These are phyloP conservation scores for Globisporangium irregulare DNA, from an alignment of 352 stramenopile genomes.

Conservation along the genomic window DNA sequence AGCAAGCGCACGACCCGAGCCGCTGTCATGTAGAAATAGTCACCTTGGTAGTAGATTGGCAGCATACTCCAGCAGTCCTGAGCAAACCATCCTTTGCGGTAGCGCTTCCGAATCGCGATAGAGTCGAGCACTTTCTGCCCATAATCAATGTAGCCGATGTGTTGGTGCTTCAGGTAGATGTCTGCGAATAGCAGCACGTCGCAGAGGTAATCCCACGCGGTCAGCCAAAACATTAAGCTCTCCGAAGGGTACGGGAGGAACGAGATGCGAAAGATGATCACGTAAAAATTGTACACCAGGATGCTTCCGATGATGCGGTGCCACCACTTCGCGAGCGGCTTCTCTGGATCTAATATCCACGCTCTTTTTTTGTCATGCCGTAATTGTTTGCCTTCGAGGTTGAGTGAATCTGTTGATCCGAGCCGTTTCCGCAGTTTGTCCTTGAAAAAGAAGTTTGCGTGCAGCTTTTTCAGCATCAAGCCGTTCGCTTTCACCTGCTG, in stretches of 20 bases:
- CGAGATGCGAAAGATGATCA: slow-evolving; percentile 45
- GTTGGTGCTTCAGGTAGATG: slow-evolving; percentile 37
- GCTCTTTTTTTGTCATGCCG: slow-evolving; percentile 19
- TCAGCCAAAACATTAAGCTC: slow-evolving; percentile 26
- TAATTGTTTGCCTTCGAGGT: slow-evolving; percentile 30
- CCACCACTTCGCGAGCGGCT: slow-evolving; percentile 47
- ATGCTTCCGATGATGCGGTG: slow-evolving; percentile 46
- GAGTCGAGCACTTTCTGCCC: slow-evolving; percentile 41
- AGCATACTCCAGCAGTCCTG: slow-evolving; percentile 47
- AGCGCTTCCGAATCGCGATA: slow-evolving; percentile 30
- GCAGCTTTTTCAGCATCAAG: slow-evolving; percentile 23
- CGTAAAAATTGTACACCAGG: slow-evolving; percentile 56
- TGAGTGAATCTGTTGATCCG: slow-evolving; percentile 39
- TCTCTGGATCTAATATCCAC: slow-evolving; percentile 41
- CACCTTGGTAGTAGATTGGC: slow-evolving; percentile 35
- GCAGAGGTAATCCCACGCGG: slow-evolving; percentile 31
- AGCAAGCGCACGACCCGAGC: slow-evolving; percentile 42
- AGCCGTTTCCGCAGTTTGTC: slow-evolving; percentile 48
- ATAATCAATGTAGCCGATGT: slow-evolving; percentile 39
- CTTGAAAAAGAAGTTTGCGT: slow-evolving; percentile 51
- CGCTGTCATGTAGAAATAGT: slow-evolving; percentile 35
- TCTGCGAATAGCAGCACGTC: slow-evolving; percentile 39
- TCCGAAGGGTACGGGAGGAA: slow-evolving; percentile 35
- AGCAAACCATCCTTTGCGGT: slow-evolving; percentile 26
- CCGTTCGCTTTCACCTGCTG: slow-evolving; percentile 17